Conservation (phyloP, 2,329 filamentous ascomycete species). For the Botrytis squamosa region DNA sequence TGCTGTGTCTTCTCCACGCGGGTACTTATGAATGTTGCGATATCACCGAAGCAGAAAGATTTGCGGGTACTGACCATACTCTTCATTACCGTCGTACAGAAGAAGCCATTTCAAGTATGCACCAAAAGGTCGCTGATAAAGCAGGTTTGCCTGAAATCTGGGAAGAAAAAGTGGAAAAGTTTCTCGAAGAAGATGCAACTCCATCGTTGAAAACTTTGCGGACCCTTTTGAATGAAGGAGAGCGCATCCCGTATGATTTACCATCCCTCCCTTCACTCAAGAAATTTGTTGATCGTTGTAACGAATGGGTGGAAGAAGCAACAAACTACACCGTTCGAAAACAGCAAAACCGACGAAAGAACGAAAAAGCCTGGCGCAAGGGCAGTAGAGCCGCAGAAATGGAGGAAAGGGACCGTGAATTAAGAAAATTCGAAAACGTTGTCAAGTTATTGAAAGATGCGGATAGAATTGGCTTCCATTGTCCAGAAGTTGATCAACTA, state of each 20-base stretch:
- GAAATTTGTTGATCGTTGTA: conserved; percentile 91
- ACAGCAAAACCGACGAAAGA: conserved; percentile 95
- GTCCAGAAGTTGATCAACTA: conserved; percentile 81
- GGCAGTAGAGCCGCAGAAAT: conserved; percentile 74
- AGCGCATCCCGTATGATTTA: conserved; percentile 90
- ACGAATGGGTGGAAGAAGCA: conserved; percentile 97
- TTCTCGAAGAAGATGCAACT: conserved; percentile 78
- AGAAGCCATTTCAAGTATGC: conserved; percentile 63
- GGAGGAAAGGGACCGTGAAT: conserved; percentile 79
- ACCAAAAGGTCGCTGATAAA: conserved; percentile 80
- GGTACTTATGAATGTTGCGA: conserved; percentile 81
- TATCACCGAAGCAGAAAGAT: conserved; percentile 62
- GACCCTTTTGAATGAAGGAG: conserved; percentile 83
- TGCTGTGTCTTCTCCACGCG: conserved; percentile 79
- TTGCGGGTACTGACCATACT: conserved; percentile 66
- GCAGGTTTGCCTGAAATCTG: conserved; percentile 82
- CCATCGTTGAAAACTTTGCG: conserved; percentile 86
- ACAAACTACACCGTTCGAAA: conserved; percentile 95
- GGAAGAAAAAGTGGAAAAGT: conserved; percentile 84
- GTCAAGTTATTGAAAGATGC: conserved; percentile 80
- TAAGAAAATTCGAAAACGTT: conserved; percentile 86
- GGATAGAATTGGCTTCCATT: conserved; percentile 87
- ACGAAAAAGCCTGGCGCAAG: conserved; percentile 81
- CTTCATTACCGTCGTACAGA: conserved; percentile 76
- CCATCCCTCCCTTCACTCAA: conserved; percentile 77